These are phyloP conservation scores for Fusarium austroafricanum DNA, from an alignment of 2,329 filamentous ascomycete species.

Conservation along the genomic window DNA sequence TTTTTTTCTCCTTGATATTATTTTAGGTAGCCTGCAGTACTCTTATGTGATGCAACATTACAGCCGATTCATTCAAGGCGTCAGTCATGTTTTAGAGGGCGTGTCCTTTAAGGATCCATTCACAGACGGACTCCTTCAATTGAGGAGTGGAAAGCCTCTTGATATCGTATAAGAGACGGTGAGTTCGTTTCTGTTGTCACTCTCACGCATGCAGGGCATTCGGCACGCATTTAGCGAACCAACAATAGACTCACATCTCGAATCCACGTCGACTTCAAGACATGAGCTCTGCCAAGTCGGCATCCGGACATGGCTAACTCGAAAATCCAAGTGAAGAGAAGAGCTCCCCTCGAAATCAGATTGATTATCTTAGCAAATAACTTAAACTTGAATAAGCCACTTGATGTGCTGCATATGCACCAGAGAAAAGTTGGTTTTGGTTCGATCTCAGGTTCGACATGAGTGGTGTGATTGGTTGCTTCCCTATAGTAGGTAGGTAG, in stretches of 20 bases:
- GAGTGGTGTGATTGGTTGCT: slow-evolving; percentile 1
- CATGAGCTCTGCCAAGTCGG: neutral
- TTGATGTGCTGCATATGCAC: neutral
- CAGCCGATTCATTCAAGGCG: too few relatives aligned
- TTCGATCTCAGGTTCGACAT: neutral
- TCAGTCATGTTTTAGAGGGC: neutral
- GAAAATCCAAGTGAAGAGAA: neutral
- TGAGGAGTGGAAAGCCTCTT: slow-evolving; percentile 7
- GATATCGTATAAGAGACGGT: slow-evolving; percentile 17
- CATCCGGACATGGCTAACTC: neutral
- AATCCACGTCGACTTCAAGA: neutral
- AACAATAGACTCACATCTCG: neutral
- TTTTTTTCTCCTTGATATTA: neutral
- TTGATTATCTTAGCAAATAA: neutral
- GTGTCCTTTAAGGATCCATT: neutral
- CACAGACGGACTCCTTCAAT: neutral
- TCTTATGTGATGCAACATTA: neutral
- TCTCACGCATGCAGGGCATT: slow-evolving; percentile 10
- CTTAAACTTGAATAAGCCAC: neutral
- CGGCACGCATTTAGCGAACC: neutral
- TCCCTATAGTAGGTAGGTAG: neutral
- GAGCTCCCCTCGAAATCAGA: neutral
- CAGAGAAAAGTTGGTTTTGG: slow-evolving; percentile 1
- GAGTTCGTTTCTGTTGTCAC: neutral
- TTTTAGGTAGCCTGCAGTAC: neutral